Evolutionary conservation across 2,329 filamentous ascomycete genomes (phyloP).

Genomic region (Scedosporium dehoogii): DNA sequence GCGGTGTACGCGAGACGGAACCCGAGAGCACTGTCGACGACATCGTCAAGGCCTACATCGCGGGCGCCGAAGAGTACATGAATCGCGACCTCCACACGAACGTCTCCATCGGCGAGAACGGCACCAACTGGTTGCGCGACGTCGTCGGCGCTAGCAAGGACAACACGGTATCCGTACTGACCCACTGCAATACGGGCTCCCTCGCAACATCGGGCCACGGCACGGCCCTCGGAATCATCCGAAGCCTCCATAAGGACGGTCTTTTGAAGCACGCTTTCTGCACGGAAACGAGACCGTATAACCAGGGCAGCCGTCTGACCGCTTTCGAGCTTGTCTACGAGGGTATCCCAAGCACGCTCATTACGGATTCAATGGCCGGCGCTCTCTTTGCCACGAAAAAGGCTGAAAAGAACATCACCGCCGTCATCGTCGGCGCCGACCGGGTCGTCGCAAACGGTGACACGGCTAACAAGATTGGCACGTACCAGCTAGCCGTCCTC

Average conservation of each 20-base stretch:
- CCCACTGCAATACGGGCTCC: constrained; percentile 96
- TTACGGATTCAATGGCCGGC: constrained; percentile 95
- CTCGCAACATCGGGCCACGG: constrained; percentile 97
- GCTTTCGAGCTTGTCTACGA: constrained; percentile 96
- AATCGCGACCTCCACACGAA: constrained; percentile 83
- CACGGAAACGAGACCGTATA: constrained; percentile 94
- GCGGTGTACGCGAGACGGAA: constrained; percentile 27
- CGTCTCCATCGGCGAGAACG: constrained; percentile 70
- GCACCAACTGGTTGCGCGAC: constrained; percentile 70
- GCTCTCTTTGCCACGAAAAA: constrained; percentile 63
- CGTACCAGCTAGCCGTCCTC: constrained; percentile 84
- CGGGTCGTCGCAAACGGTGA: constrained; percentile 93
- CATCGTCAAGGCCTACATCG: constrained; percentile 63
- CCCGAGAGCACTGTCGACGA: constrained; percentile 30
- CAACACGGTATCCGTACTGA: constrained; percentile 65
- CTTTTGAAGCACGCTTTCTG: constrained; percentile 79
- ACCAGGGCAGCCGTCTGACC: constrained; percentile 90
- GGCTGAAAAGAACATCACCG: constrained; percentile 58
- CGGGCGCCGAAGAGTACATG: constrained; percentile 77
- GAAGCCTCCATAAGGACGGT: constrained; percentile 59
- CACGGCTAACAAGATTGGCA: constrained; percentile 97
- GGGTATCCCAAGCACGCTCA: constrained; percentile 77
- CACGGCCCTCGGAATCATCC: constrained; percentile 88
- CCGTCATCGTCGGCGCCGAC: constrained; percentile 90
- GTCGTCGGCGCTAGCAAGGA: constrained; percentile 40